Base-by-base conservation (phyloP, 1,284 basidiomycete genomes). In the Phlebopus sp. region DNA sequence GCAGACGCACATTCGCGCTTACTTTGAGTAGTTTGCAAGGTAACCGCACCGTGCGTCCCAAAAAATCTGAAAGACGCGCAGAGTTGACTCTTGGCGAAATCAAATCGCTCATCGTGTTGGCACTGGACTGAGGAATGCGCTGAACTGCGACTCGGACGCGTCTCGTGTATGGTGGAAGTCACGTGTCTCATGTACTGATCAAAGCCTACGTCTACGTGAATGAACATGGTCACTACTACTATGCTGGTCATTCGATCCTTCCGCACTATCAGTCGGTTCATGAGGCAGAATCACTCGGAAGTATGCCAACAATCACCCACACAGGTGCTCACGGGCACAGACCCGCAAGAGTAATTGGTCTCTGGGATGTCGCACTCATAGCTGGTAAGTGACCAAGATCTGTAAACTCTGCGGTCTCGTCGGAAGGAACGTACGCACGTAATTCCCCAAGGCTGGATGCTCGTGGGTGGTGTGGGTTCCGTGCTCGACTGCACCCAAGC, bases 21-120 rank as follows among this genome's bases (percentile, higher is more conserved):
- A 86, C 87, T 56, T 73, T 78, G 47, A 90, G 57, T 19, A 86
- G 71, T 67, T 90, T 90, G 56, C 84, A 85, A 0, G 83, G 74
- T 11, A 95, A 59, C 31, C 90, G 73, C n/a, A 94, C 83, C 0
- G 74, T 79, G 45, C 81, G 76, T 1, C 79, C 81, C 1, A 74
- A 47, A 53, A 75, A 86, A 19, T 75, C 60, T 2, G 71, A 66
- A 32, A 89, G 71, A 40, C 77, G 76, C 1, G 79, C 77, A 15
- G 79, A 77, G 62, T 90, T 90, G 49, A 88, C 80, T 57, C 84
- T 81, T 18, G 81, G 78, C 3, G 82, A 78, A 41, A 71, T 57
- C 42, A 73, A 56, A 15, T 79, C 72, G 9, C 63, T 52, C 72
- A 74, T 75, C 25, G 52, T 42, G 17, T 3, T 41, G 43, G n/a